These are phyloP conservation scores for Vitellaria paradoxa DNA, from an alignment of 179 eudicot species.

Conservation along the genomic window DNA sequence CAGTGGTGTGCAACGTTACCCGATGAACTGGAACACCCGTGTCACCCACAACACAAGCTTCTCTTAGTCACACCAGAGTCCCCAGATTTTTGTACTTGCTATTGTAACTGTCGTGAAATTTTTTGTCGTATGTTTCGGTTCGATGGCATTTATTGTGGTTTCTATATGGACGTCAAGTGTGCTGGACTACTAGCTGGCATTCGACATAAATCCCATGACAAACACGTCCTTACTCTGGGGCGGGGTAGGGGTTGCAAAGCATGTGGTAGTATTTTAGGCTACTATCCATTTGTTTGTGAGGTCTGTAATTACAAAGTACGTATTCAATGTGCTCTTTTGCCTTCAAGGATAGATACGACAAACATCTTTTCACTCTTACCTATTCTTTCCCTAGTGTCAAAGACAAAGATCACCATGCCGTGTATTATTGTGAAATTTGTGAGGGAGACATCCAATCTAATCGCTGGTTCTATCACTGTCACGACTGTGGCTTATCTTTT, in stretches of 20 bases:
- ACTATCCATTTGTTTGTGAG: background rate
- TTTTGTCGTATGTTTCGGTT: background rate
- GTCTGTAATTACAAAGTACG: background rate
- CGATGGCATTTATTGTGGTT: background rate
- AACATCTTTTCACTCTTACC: background rate
- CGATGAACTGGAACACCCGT: background rate
- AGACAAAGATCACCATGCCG: too few relatives aligned
- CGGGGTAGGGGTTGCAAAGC: too few relatives aligned
- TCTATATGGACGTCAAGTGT: conserved; percentile 1
- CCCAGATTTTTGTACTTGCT: too few relatives aligned
- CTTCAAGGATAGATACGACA: background rate
- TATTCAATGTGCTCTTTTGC: background rate
- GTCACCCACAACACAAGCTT: background rate
- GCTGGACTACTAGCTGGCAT: background rate
- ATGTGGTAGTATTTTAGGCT: too few relatives aligned
- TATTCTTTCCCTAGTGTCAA: background rate
- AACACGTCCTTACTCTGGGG: background rate
- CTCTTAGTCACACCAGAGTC: background rate
- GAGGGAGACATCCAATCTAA: background rate
- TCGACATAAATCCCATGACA: background rate
- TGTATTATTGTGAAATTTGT: conserved; percentile 4
- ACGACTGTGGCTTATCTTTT: background rate
- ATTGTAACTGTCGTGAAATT: background rate
- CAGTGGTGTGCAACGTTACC: background rate
- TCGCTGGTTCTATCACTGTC: conserved; percentile 5